Evolutionary conservation across 169 alveolate genomes (phyloP), one percentile per base, ranked within the genome.

Genomic region (Cryptosporidium sp.): DNA sequence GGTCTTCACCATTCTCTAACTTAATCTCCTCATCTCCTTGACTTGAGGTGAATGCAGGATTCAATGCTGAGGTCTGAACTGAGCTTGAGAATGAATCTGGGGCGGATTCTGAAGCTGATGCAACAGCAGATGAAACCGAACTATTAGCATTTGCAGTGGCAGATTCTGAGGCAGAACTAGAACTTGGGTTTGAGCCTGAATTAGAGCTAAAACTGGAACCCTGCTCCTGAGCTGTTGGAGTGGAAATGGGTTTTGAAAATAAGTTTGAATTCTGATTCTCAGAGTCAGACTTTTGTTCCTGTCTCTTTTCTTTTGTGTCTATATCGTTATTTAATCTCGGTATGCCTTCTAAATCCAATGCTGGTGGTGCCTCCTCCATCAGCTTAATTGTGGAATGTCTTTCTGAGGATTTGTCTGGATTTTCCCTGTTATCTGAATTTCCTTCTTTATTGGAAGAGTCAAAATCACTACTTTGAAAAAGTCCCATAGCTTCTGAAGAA

Each of bases 391-490:
- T 84, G 58, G 55, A 48, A 14, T 12, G 55, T 48, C 14, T 48
- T 48, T 48, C 55, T 14, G 6, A 3, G 14, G 21, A 14, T 16
- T 84, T 71, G 61, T 41, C 45, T 26, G 59, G 5, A 59, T 8
- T 41, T 45, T 21, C 59, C 61, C 29, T 69, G 52, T 68, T 69
- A 39, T 84, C 12, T 0, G 8, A 39, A 12, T 70, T 65, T 91
- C 84, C 29, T 35, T 84, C 61, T 62, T 85, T 45, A 55, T 48
- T n/a, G 26, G 29, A 69, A 51, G 71, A 23, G n/a, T 69, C 51
- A 80, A 86, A 91, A 85, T 85, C 91, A 55, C 65, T 29, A 86
- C 91, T 65, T 52, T 89, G 69, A 62, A 91, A 91, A 65, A 91
- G 70, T 71, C 84, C 84, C 39, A 69, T 41, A n/a, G 58, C 84